Evolutionary conservation across 2,329 filamentous ascomycete genomes (phyloP), one percentile per base, ranked within the genome.

Genomic region (Alternaria conjuncta): DNA sequence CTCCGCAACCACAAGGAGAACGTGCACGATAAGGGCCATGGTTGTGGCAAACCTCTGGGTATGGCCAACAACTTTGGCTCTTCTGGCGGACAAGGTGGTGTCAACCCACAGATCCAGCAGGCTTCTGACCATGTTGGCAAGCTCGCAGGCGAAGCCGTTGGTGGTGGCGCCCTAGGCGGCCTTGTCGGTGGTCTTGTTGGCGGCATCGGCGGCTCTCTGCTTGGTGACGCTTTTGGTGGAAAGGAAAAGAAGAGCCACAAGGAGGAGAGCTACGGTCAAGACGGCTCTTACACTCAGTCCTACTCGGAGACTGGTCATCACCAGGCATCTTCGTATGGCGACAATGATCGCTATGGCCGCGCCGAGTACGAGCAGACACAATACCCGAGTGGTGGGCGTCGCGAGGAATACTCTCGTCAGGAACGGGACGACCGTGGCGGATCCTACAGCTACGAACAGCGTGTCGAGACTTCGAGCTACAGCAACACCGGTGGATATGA

Each of bases 1-100:
- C 92, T 92, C 15, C 85, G 90, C 64, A 97, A 97, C 80, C 94
- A 97, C 82, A 95, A 93, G 80, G 89, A 93, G 71, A 93, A 92
- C 26, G 90, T 95, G 11, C 82, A 93, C 15, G 94, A 97, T 79
- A 90, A 87, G 56, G 94, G 94, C 6, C 93, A 97, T 76, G 93
- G 93, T 55, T 97, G 93, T 75, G 89, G 92, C 64, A 94, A 94
- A 80, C 88, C 89, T 15, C 84, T 97, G 11, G 87, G 89, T 67
- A 92, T 96, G 87, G 88, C 89, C 66, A 94, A 92, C 80, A 86
- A 76, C 65, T 74, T 79, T 23, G 73, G 71, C 23, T 57, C 73
- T 68, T 61, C 77, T 66, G 57, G 80, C 70, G 75, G 81, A 18
- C 78, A 82, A 61, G 82, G 84, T 55, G 85, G 84, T 55, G 85